Base-by-base conservation (phyloP, 768 basidiomycete species). In the Amyloporia xantha region DNA sequence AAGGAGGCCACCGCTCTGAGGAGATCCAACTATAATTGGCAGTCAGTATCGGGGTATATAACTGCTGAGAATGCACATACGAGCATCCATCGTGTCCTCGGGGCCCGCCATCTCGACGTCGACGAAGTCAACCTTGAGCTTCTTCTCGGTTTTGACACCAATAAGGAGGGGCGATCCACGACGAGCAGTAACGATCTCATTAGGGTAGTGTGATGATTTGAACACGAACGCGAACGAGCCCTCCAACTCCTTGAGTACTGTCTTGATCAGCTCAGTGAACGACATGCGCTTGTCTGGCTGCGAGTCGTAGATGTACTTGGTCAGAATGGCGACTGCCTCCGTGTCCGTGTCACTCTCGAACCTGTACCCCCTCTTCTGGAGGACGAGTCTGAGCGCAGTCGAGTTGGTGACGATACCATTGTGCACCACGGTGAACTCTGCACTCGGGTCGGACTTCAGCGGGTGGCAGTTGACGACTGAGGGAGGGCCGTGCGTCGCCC, bases 131-230 rank as follows among this genome's bases (percentile, higher is more conserved):
- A 98, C 95, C 76, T 99, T 99, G 61, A 99, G 79, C 70, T 98
- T 98, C 78, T 96, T 94, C 66, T 99, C 95, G 15, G 96, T 98
- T 84, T 98, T 98, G 64, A 99, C 95, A 72, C 96, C 96, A 62
- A 99, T 82, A 50, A 98, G 71, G 25, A 99, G 81, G 24, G 96
- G 96, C 12, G 95, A 97, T 58, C 96, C 96, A 61, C 96, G 89
- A 59, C 94, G 92, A 50, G 94, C 92, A 44, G 90, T 89, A 54
- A 98, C 94, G 55, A 94, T 81, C 67, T 98, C 90, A 57, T 95
- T 89, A 37, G 96, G 96, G 76, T 82, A 99, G 72, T 98, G 93
- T 27, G 66, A 68, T 4, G 93, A 96, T 73, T 96, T 98, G 87
- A 99, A 97, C 58, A 97, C 93, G 69, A 99, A 95, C 15, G 96